Evolutionary conservation across 768 basidiomycete genomes (phyloP).

Genomic region (Leccinum imitatum): DNA sequence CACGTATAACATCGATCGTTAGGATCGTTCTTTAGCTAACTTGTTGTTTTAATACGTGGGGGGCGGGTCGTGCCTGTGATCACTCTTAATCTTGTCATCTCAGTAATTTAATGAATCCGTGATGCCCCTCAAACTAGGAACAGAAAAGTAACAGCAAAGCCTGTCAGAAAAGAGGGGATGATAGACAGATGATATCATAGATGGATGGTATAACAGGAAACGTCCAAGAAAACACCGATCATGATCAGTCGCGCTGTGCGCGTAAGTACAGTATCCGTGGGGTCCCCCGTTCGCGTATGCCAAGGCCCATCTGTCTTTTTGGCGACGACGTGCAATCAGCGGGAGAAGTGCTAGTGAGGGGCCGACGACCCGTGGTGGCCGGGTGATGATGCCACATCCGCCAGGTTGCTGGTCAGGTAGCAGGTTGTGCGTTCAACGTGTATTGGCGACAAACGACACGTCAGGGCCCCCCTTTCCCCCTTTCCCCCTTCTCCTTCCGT

Average conservation of each 20-base stretch:
- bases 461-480: too few species aligned
- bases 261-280: background rate
- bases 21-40: conserved; percentile 5
- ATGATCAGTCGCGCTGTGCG: background rate
- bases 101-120: background rate
- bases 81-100: background rate
- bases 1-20: conserved; percentile 15
- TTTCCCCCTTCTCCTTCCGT: background rate
- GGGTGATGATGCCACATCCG: background rate
- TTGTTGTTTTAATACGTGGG: conserved; percentile 17
- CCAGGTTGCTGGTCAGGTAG: too few species aligned
- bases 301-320: too few species aligned
- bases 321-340: conserved; percentile 1
- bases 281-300: too few species aligned
- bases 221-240: background rate
- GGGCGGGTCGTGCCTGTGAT: conserved; percentile 2
- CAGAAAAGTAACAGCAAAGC: background rate
- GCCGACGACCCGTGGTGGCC: background rate
- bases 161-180: background rate
- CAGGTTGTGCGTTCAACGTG: too few species aligned
- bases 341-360: background rate
- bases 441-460: too few species aligned
- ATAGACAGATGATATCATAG: background rate
- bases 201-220: background rate
- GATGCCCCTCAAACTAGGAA: background rate